phyloP scores from a whole-genome alignment of 1,284 basidiomycete genomes.

The Heterobasidion occidentale region DNA sequence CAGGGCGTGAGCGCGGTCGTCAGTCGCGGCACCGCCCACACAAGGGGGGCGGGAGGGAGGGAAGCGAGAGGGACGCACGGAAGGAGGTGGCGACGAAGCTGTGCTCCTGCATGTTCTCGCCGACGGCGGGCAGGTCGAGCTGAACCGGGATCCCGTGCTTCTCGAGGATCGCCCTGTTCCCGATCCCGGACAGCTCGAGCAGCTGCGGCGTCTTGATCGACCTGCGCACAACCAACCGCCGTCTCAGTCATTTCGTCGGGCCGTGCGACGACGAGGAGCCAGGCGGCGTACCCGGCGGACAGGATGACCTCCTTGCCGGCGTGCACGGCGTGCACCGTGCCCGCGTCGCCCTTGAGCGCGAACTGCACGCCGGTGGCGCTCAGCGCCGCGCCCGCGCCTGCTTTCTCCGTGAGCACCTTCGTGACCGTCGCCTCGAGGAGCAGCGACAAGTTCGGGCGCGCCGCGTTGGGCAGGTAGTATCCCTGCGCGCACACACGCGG shows the following conservation, averaged over 20 bases:
- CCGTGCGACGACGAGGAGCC: neutral
- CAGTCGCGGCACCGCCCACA: no score
- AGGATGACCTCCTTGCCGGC: constrained; percentile 1
- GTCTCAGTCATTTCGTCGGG: neutral
- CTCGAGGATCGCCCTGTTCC: neutral
- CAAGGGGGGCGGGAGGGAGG: neutral
- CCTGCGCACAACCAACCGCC: neutral
- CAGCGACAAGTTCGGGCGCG: neutral
- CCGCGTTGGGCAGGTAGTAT: neutral
- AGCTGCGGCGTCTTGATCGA: neutral
- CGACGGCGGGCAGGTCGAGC: neutral
- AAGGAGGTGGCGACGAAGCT: neutral
- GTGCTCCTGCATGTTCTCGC: constrained; percentile 1
- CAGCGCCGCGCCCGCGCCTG: neutral
- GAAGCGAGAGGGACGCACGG: neutral
- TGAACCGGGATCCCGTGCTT: neutral
- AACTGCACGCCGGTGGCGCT: neutral
- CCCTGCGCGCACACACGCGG: neutral
- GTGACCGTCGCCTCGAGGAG: neutral
- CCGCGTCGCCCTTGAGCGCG: neutral
- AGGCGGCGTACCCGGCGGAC: neutral
- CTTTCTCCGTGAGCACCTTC: neutral
- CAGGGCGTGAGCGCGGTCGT: neutral
- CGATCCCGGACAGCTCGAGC: constrained; percentile 3
- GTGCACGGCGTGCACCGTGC: neutral